Base-by-base conservation (phyloP, 176 grass and related monocot species). In the Metroxylon sagu region DNA sequence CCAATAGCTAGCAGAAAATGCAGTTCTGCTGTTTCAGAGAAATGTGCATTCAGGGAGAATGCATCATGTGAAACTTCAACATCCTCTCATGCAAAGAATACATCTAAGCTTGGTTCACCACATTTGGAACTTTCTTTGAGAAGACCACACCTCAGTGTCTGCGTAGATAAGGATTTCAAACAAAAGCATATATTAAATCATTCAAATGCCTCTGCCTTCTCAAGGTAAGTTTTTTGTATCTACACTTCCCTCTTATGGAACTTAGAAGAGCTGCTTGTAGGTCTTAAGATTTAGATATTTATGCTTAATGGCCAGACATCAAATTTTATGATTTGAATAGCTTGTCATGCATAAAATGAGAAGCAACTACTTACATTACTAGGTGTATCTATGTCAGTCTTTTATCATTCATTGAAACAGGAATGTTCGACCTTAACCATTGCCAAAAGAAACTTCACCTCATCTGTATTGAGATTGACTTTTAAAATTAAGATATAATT, bases 131-230 rank as follows among this genome's bases (percentile, higher is more conserved):
- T 61, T 54, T 65, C 50, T 50, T 21, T 74, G 51, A 82, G 26
- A 71, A 75, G 73, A 60, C 62, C 69, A 68, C 72, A 63, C 0
- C 59, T 54, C 27, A 73, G 76, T 70, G 82, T 67, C 60, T 76
- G 51, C 66, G 17, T 71, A 28, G 76, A 73, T 50, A 54, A 70
- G 25, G 75, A 73, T 21, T 54, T 76, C 26, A 88, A 55, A 70
- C 64, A 79, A 70, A 85, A 85, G 35, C 82, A 92, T 76, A 71
- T 81, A 28, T 77, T 88, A 31, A 98, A 85, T 74, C 88, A 98
- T 76, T 98, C 93, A 5, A 77, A 85, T 76, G 86, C 70, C 50
- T 98, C 94, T 71, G 84, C 82, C 52, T 93, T 98, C 69, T 89
- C 80, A 16, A 96, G 86, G 86, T 96, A 81, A 35, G 54, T 14